phyloP scores from a whole-genome alignment of 495 filamentous ascomycete genomes.

The Trichoderma gamsii region DNA sequence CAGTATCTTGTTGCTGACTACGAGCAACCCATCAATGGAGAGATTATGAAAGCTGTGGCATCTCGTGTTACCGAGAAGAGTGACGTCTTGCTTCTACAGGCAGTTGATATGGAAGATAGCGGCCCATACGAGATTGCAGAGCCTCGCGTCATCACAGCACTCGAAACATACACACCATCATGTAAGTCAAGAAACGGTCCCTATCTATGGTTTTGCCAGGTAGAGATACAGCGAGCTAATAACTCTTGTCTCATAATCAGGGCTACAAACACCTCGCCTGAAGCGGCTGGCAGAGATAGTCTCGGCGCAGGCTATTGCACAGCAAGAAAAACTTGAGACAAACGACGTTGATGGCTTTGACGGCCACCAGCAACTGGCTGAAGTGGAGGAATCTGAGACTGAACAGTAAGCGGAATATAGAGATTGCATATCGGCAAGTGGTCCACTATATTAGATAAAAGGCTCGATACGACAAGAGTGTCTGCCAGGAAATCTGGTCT shows the following conservation, averaged over 20 bases:
- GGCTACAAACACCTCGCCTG: conserved; percentile 92
- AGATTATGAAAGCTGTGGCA: conserved; percentile 99
- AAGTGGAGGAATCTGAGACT: conserved; percentile 36
- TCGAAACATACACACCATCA: conserved; percentile 96
- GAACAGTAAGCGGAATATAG: conserved; percentile 27
- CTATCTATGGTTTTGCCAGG: background rate
- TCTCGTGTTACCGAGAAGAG: conserved; percentile 97
- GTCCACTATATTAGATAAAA: background rate
- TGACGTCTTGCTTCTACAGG: conserved; percentile 83
- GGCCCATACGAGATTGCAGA: conserved; percentile 99
- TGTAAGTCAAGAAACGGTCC: conserved; percentile 50
- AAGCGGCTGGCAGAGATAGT: conserved; percentile 97
- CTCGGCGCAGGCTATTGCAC: conserved; percentile 86
- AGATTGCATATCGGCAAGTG: conserved; percentile 16
- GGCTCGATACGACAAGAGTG: background rate
- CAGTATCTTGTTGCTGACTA: conserved; percentile 99
- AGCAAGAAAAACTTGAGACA: conserved; percentile 76
- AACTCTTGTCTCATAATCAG: conserved; percentile 33
- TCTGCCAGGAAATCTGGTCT: background rate
- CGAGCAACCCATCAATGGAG: conserved; percentile 98
- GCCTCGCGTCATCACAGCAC: conserved; percentile 85
- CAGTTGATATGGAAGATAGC: conserved; percentile 98
- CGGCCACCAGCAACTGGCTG: conserved; percentile 35
- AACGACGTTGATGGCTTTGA: conserved; percentile 32
- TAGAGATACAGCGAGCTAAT: conserved; percentile 16